phyloP scores from a whole-genome alignment of 352 stramenopile species.

The Pythium vanterpoolii region DNA sequence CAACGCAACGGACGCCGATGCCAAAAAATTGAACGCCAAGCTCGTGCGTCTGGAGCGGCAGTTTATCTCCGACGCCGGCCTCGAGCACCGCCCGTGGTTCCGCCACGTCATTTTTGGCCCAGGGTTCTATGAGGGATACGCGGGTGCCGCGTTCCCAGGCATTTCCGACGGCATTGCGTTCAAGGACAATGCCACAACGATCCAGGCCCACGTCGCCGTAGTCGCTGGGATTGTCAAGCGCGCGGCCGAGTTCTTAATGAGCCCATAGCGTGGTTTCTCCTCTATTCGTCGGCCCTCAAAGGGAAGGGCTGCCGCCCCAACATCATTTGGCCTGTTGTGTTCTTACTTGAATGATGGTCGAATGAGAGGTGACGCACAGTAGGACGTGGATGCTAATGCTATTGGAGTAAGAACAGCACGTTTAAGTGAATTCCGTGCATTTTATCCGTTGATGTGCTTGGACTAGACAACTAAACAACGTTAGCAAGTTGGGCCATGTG shows the following conservation, averaged over 20 bases:
- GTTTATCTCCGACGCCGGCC: constrained; percentile 4
- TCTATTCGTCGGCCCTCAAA: too few species aligned
- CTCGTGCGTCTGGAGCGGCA: constrained; percentile 10
- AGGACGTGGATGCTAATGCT: too few species aligned
- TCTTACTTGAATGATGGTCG: too few species aligned
- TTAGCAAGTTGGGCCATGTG: too few species aligned
- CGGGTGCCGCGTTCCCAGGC: constrained; percentile 3
- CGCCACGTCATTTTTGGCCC: constrained; percentile 11
- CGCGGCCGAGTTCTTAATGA: constrained; percentile 1
- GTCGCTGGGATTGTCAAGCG: not conserved
- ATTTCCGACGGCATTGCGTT: constrained; percentile 9
- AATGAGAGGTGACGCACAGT: too few species aligned
- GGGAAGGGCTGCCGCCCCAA: too few species aligned
- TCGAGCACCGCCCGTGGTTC: constrained; percentile 6
- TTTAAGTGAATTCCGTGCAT: too few species aligned
- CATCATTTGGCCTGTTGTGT: too few species aligned
- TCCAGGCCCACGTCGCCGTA: not conserved
- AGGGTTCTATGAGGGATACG: constrained; percentile 6
- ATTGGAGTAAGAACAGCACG: too few species aligned
- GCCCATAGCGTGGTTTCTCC: too few species aligned
- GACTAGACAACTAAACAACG: too few species aligned
- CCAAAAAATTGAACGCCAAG: not conserved
- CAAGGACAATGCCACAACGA: constrained; percentile 12
- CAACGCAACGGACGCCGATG: not conserved
- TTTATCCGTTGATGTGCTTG: too few species aligned